Percentiles rank a stretch among this genome's conserved stretches.
Conservation (phyloP, 1,139 yeast species). For the Taphrina pruni region DNA sequence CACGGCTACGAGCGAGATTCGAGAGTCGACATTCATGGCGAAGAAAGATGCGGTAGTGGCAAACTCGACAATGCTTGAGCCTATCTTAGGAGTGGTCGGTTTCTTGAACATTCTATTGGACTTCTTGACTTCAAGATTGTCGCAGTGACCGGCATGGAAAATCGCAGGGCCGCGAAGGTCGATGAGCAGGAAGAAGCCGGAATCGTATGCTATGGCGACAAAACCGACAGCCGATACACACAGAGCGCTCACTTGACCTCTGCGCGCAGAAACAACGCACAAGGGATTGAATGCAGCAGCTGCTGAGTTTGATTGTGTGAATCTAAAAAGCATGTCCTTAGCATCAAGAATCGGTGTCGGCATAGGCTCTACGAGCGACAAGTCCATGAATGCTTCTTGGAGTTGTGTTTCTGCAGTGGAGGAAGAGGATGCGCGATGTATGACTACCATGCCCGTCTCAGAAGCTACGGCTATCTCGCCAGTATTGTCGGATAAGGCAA, state of each 20-base stretch:
- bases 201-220: slow-evolving; percentile 74
- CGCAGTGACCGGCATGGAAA: slow-evolving; percentile 60
- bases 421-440: slow-evolving; percentile 65
- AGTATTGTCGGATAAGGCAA: slow-evolving; percentile 74
- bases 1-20: slow-evolving; percentile 63
- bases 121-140: slow-evolving; percentile 36
- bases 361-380: slow-evolving; percentile 30
- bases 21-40: slow-evolving; percentile 52
- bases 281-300: slow-evolving; percentile 46
- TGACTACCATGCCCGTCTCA: slow-evolving; percentile 72
- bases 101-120: slow-evolving; percentile 46
- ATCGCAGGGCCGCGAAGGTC: slow-evolving; percentile 88
- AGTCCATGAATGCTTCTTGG: slow-evolving; percentile 12
- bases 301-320: neutral
- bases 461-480: slow-evolving; percentile 78
- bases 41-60: slow-evolving; percentile 22
- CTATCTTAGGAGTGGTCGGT: slow-evolving; percentile 71
- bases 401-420: slow-evolving; percentile 6
- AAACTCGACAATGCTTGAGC: slow-evolving; percentile 54
- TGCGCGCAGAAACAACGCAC: slow-evolving; percentile 23
- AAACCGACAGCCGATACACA: slow-evolving; percentile 26
- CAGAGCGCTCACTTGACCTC: slow-evolving; percentile 25
- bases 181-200: slow-evolving; percentile 75
- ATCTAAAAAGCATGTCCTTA: slow-evolving; percentile 15
- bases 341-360: slow-evolving; percentile 25